These are phyloP conservation scores for Aureobasidium namibiae DNA, from an alignment of 2,329 filamentous ascomycete genomes.

Conservation along the genomic window DNA sequence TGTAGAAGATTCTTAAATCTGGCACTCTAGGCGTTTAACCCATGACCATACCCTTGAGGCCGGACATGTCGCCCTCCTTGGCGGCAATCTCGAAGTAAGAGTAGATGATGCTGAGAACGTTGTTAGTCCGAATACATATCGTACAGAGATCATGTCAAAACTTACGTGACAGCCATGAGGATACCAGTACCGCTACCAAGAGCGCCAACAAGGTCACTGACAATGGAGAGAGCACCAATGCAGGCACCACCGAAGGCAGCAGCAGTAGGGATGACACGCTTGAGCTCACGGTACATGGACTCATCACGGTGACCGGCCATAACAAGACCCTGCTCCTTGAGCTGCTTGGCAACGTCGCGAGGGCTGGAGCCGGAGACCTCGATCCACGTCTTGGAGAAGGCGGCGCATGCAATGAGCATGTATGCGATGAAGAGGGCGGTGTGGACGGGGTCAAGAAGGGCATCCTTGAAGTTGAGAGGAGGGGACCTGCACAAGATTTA, in stretches of 20 bases:
- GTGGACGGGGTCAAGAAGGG: slow-evolving; percentile 93
- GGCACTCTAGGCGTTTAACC: slow-evolving; percentile 26
- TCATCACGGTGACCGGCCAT: slow-evolving; percentile 99
- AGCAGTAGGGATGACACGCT: slow-evolving; percentile 97
- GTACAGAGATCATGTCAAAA: slow-evolving; percentile 23
- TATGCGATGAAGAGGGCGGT: slow-evolving; percentile 91
- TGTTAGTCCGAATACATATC: slow-evolving; percentile 17
- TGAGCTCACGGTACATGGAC: slow-evolving; percentile 99
- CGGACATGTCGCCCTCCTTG: slow-evolving; percentile 91
- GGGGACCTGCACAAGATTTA: slow-evolving; percentile 37
- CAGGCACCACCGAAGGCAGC: slow-evolving; percentile 97
- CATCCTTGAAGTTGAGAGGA: slow-evolving; percentile 93
- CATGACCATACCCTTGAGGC: slow-evolving; percentile 60
- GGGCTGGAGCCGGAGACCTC: slow-evolving; percentile 97
- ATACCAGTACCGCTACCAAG: slow-evolving; percentile 97
- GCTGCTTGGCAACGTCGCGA: slow-evolving; percentile 96
- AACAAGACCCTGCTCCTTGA: slow-evolving; percentile 98
- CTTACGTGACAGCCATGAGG: slow-evolving; percentile 94
- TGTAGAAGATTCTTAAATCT: slow-evolving; percentile 12
- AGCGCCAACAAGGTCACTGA: slow-evolving; percentile 90
- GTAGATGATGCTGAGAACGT: slow-evolving; percentile 78
- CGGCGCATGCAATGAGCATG: slow-evolving; percentile 94
- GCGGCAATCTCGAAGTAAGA: slow-evolving; percentile 99
- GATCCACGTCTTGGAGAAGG: slow-evolving; percentile 99
- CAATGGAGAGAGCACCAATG: slow-evolving; percentile 94